Evolutionary conservation across 495 filamentous ascomycete species (phyloP).

Genomic region (Rusavskia elegans): DNA sequence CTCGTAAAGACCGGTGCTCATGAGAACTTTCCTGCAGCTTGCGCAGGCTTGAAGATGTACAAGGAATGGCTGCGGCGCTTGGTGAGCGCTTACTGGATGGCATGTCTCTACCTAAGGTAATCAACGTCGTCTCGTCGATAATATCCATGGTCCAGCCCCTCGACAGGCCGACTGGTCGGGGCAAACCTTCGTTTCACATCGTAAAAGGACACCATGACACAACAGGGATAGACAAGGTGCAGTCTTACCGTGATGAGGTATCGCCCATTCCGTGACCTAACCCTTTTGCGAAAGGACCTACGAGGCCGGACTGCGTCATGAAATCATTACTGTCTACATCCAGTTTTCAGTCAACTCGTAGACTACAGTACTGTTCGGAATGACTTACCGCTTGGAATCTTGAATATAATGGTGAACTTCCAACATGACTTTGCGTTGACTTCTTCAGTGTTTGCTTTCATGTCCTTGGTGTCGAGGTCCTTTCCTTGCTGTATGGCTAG

Average conservation of each 20-base stretch:
- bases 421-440: neutral
- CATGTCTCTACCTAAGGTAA: no score
- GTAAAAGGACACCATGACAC: no score
- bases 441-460: constrained; percentile 15
- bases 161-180: neutral
- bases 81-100: no score
- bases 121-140: no score
- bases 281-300: neutral
- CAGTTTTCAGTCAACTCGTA: no score
- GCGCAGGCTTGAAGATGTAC: no score
- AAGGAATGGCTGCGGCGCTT: no score
- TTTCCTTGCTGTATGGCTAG: neutral
- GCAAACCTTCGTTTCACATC: no score
- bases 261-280: neutral
- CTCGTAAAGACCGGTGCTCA: no score
- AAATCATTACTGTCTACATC: neutral
- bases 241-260: neutral
- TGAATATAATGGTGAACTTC: neutral
- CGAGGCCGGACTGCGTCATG: neutral
- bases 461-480: constrained; percentile 6
- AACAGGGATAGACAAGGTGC: neutral
- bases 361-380: neutral
- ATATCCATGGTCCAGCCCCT: no score
- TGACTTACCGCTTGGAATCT: neutral
- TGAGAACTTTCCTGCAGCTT: no score